Conservation (phyloP, 805 yeast genomes). For the Alloascoidea africana region DNA sequence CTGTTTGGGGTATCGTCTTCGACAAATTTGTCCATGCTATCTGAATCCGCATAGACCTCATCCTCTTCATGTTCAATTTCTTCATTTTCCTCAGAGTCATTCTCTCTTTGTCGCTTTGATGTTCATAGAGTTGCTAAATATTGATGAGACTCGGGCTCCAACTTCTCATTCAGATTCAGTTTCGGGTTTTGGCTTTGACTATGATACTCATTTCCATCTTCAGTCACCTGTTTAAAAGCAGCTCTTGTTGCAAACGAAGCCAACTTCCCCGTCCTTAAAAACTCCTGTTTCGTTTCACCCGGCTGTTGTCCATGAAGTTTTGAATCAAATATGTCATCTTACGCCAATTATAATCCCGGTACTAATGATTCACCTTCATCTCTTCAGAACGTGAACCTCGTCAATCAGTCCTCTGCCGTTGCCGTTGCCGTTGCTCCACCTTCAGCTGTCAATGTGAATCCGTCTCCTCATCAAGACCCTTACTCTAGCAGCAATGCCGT, state of each 20-base stretch:
- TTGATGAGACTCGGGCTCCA: too few species aligned
- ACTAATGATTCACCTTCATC: too few species aligned
- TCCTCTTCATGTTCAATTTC: conserved; percentile 59
- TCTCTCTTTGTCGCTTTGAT: conserved; percentile 7
- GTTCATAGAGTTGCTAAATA: too few species aligned
- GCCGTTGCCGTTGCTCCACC: too few species aligned
- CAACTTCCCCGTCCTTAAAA: conserved; percentile 74
- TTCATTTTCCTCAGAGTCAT: conserved; percentile 6
- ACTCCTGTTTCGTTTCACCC: conserved; percentile 73
- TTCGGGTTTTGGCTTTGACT: conserved; percentile 17
- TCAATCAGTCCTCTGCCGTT: too few species aligned
- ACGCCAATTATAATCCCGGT: too few species aligned
- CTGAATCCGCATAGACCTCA: conserved; percentile 57
- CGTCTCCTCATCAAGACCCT: conserved; percentile 9
- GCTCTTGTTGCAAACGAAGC: conserved; percentile 79
- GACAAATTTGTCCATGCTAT: too few species aligned
- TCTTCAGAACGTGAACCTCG: too few species aligned
- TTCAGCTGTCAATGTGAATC: conserved; percentile 14
- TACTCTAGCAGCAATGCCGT: conserved; percentile 7
- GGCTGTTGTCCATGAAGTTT: conserved; percentile 27
- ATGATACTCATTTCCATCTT: conserved; percentile 14
- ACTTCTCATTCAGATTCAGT: too few species aligned
- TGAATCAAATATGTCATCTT: conserved; percentile 8
- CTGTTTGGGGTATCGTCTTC: too few species aligned
- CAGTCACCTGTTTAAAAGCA: conserved; percentile 32